Base-by-base conservation (phyloP, 2,329 filamentous ascomycete genomes). In the Colletotrichum orchidophilum region DNA sequence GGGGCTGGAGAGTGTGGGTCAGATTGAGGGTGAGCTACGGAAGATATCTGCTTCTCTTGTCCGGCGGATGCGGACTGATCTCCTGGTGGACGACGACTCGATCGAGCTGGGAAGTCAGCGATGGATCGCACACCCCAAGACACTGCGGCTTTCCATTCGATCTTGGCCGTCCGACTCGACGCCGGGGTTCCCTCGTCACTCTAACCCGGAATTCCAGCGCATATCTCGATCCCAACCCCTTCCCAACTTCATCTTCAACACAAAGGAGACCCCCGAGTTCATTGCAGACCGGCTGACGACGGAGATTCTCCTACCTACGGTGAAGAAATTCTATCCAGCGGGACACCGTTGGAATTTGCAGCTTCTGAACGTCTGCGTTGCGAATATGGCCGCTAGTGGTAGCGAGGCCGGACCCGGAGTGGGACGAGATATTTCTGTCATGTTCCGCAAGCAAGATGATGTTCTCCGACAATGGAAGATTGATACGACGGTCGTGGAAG, bases 61-160 rank as follows among this genome's bases (percentile, higher is more conserved):
- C 13, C 88, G 89, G 35, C 88, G 95, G 35, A 95, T 98, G 92
- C 90, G 92, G 53, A 83, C 87, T 1, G 96, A 98, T 78, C 86
- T 98, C 2, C 81, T 93, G 1, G 88, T 88, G 8, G 82, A 82
- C 12, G 86, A 88, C 24, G 81, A 78, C 33, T 70, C 75, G 42
- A 78, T 83, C 53, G 76, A 80, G 29, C 69, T 74, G 21, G 75
- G 78, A 11, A 75, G 77, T 61, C 79, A 80, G 63, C 77, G 74
- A 74, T 98, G 96, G 96, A 83, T 94, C 53, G 95, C 94, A 3
- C 90, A 91, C 73, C 96, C 96, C 3, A 93, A 89, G 73, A 97
- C 94, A 0, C 79, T 98, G 5, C 93, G 96, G 5, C 86, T 98
- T 3, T 93, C 94, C 0, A 94, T 95, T 1, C 89, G 94, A 13